Evolutionary conservation across 2,329 filamentous ascomycete genomes (phyloP), one percentile per base, ranked within the genome.

Genomic region (Tolypocladium amazonense): DNA sequence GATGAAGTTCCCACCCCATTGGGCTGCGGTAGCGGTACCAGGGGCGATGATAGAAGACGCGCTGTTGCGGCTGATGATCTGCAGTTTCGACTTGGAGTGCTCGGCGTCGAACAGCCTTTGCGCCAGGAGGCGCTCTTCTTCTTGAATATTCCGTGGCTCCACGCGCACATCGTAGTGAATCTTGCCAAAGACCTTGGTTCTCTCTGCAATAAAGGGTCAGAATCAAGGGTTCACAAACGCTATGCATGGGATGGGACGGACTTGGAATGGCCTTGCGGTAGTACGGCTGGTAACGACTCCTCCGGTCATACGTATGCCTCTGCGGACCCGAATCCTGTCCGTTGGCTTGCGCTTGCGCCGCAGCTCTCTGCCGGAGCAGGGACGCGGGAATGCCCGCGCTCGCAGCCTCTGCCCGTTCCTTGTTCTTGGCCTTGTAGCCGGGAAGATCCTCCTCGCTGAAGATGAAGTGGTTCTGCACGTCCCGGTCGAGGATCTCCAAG

Each of bases 391-490:
- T 84, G 58, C 85, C 81, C 23, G 78, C 80, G 53, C 79, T 81
- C 4, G 82, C 75, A 11, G 81, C 80, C 58, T 84, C 80, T n/a
- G 79, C 77, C 57, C 81, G 78, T 56, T 75, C 75, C 66, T 79
- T 82, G 68, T 82, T 82, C 71, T 71, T 71, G 20, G 70, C 72
- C 65, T 75, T 75, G 68, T 72, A 76, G 20, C 72, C 68, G 0
- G 92, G 89, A 27, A 96, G 81, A 69, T 97, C 91, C 72, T 96
- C 92, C 75, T 99, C 94, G 47, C 89, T 92, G 70, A 99, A 99
- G 60, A 97, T 79, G 71, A 89, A 96, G 25, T 92, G 94, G 73
- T 96, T 97, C 68, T 84, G 85, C 39, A 93, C 85, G n/a, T 83
- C 72, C 59, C 73, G 69, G 56, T 80, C 78, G 59, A 75, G 86